Evolutionary conservation across 1,284 basidiomycete species (phyloP), one percentile per base, ranked within the genome.

Genomic region (Ganoderma multipileum): DNA sequence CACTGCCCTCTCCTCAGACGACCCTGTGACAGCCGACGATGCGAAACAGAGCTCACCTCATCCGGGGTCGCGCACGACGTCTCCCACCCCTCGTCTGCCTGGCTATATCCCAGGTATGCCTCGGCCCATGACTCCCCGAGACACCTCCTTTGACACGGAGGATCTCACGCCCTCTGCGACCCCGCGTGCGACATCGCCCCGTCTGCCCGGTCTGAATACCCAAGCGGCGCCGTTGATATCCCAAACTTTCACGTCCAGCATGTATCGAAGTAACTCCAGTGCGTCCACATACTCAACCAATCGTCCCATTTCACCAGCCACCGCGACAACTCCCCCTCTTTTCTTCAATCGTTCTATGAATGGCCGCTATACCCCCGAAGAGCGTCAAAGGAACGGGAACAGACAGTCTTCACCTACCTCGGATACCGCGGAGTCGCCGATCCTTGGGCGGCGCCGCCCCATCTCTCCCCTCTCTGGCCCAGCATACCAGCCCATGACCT

Each of bases 81-180:
- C 86, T 44, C 91, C 91, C 63, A 85, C 87, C 2, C 89, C 88
- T 66, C 87, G 87, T 26, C 76, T 92, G 28, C 92, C 92, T 65
- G 93, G 93, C n/a, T 95, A 95, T 79, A 89, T 94, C 67, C 93
- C 93, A 44, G 93, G 93, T 6, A 95, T 95, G 93, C 91, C 91
- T 41, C 84, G 93, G 59, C 93, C 93, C 16, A 93, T 94, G 89
- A 95, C 93, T 12, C 93, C 93, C 28, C 88, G 87, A 68, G 90
- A 92, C 5, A 76, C 79, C 30, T 50, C 23, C 23, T 81, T 87
- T 61, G 92, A 93, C 65, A 76, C 84, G 54, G 92, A 94, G 67
- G 91, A 93, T 68, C 85, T 86, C 73, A 81, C 83, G 14, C 87
- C 91, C 36, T 91, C 91, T n/a, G 91, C 90, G 26, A 95, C 93